Evolutionary conservation across 177 flowering plant genomes (phyloP), one percentile per base, ranked within the genome.

Genomic region (Tripterygium wilfordii): DNA sequence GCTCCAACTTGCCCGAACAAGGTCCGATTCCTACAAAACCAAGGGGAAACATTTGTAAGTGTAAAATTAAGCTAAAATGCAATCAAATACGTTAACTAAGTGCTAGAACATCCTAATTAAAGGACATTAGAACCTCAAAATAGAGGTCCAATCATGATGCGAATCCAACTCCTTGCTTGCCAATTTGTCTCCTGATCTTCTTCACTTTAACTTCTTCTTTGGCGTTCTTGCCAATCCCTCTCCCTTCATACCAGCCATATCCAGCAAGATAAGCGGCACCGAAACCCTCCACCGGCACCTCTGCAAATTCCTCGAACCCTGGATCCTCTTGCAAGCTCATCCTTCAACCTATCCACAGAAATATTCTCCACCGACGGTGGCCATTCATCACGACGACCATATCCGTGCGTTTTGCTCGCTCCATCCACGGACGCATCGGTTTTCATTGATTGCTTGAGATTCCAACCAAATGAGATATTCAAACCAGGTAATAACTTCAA

Each of bases 191-290:
- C n/a, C 32, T n/a, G 33, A 25, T 49, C 33, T 59, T 31, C 44
- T 26, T 40, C 3, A 61, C 48, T 25, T 57, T 48, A 3, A 53
- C 63, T 48, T 66, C 62, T 42, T 68, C 82, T 30, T 78, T 79
- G 0, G 81, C 66, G 45, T 79, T 79, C 58, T 56, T 72, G 17
- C 98, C 96, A 42, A 92, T 70, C 4, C 91, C 98, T 36, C 50
- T 57, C 4, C 96, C 96, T 52, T 83, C 75, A 2, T 45, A n/a
- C 98, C 98, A 92, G 0, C 98, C 98, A 39, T 86, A 84, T 6
- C 95, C 88, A 0, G 70, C 52, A 8, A 92, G 72, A 35, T 82
- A 48, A 0, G 96, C 97, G 0, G 77, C 76, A 0, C 77, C 99
- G 48, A 79, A 92, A 0, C 68, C 79, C 69, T 89, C 99, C 0